Evolutionary conservation across 306 rosid species (phyloP), one percentile per base, ranked within the genome.

Genomic region (Castanea mollissima): DNA sequence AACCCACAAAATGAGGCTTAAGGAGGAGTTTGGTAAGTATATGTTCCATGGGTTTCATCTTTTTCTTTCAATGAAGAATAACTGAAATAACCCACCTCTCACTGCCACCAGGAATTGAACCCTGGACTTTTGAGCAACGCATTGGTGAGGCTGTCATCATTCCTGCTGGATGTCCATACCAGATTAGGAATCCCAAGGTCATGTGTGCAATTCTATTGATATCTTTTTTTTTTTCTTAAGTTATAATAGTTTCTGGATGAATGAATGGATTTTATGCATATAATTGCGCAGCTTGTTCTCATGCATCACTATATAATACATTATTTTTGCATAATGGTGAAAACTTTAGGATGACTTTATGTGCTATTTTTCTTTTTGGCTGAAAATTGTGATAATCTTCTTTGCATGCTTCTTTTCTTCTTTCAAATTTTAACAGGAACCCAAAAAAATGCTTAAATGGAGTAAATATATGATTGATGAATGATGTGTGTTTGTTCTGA

Each of bases 151-250:
- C 99, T 82, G 96, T 96, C 77, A 89, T 96, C 75, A 86, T 96
- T 84, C 99, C 99, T 12, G 96, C 99, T 71, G 99, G 99, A 82
- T 96, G 98, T 75, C 98, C 99, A 16, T 91, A 96, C 82, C 99
- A 96, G 87, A 96, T 93, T 72, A 90, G 89, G 79, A 90, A 84
- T 88, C 87, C 96, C 52, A 91, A 96, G 99, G 99, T 94, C 69
- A 75, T 46, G 79, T 79, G 79, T 69, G 55, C 75, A 55, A 55
- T 73, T 73, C 51, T 38, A 78, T 41, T 51, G 62, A 69, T 21
- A 9, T 80, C 74, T 76, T 3, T 49, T 38, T 69, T 75, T 75
- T 35, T 51, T 38, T 38, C 46, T 38, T 8, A 7, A 38, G 46
- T 38, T 38, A 38, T 38, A 38, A 38, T 38, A 38, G 46, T 38